Conservation (phyloP, 306 rosid species). For the Sicyos baderoa region DNA sequence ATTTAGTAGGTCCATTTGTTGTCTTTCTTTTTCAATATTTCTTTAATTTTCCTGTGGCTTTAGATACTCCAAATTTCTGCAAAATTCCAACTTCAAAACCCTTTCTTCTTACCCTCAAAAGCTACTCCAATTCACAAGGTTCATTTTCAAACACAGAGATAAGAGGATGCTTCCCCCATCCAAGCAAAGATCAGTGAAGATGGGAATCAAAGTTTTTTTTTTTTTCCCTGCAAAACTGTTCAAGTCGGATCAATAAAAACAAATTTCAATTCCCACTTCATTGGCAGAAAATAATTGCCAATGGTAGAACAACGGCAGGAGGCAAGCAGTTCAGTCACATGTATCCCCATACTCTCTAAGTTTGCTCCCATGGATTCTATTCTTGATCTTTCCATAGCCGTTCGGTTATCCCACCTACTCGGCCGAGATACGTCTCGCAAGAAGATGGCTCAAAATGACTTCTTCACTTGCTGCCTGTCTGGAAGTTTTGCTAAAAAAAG, state of each 20-base stretch:
- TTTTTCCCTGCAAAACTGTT: not conserved
- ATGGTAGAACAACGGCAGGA: not conserved
- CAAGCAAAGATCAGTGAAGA: not conserved
- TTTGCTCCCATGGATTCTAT: not conserved
- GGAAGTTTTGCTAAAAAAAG: slow-evolving; percentile 14
- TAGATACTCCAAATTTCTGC: not conserved
- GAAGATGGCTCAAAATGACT: slow-evolving; percentile 23
- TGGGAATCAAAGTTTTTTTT: not conserved
- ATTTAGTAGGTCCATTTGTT: not conserved
- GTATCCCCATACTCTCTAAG: no score
- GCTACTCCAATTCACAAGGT: not conserved
- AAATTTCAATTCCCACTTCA: slow-evolving; percentile 6
- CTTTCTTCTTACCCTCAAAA: not conserved
- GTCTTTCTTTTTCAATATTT: not conserved
- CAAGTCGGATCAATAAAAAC: slow-evolving; percentile 2
- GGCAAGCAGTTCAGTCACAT: not conserved
- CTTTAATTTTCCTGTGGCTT: not conserved
- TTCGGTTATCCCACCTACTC: not conserved
- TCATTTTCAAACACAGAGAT: not conserved
- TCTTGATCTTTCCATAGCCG: slow-evolving; percentile 10
- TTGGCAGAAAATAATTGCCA: slow-evolving; percentile 8
- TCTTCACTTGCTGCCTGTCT: slow-evolving; percentile 5
- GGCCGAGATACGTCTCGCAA: slow-evolving; percentile 15
- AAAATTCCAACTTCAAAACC: not conserved
- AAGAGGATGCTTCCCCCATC: not conserved